Conservation (phyloP, 768 basidiomycete species). For the Paxillus involutus region DNA sequence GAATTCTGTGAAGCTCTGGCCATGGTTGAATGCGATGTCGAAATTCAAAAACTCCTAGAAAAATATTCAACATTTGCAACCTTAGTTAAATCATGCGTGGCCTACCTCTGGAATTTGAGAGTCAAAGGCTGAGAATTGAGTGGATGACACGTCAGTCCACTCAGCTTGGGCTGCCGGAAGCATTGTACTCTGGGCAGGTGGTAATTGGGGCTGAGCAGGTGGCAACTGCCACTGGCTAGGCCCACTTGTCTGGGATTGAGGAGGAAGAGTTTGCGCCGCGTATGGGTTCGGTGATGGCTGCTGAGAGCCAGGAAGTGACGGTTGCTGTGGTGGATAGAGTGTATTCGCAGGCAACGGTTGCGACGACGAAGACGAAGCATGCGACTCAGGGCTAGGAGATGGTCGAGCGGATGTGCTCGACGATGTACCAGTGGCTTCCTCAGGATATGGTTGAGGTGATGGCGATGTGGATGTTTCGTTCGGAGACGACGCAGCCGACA, state of each 20-base stretch:
- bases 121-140: background rate
- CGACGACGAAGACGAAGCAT: conserved; percentile 17
- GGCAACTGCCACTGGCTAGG: background rate
- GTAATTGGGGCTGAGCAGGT: conserved; percentile 2
- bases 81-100: background rate
- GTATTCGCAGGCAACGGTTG: conserved; percentile 5
- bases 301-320: conserved; percentile 11
- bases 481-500: conserved; percentile 53
- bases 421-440: conserved; percentile 12
- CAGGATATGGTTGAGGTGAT: conserved; percentile 7
- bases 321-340: background rate
- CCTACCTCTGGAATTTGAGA: conserved; percentile 15
- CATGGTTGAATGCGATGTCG: conserved; percentile 11
- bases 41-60: conserved; percentile 12
- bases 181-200: background rate
- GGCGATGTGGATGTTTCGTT: conserved; percentile 23
- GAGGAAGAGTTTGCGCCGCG: conserved; percentile 6
- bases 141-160: conserved; percentile 12
- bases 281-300: conserved; percentile 10
- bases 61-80: background rate
- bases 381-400: conserved; percentile 11
- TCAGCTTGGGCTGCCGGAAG: background rate
- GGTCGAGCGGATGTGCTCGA: conserved; percentile 7
- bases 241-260: conserved; percentile 2
- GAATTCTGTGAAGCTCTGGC: conserved; percentile 3